These are phyloP conservation scores for Lichtheimia hyalospora DNA, from an alignment of 371 early-diverging fungal genomes.

Conservation along the genomic window DNA sequence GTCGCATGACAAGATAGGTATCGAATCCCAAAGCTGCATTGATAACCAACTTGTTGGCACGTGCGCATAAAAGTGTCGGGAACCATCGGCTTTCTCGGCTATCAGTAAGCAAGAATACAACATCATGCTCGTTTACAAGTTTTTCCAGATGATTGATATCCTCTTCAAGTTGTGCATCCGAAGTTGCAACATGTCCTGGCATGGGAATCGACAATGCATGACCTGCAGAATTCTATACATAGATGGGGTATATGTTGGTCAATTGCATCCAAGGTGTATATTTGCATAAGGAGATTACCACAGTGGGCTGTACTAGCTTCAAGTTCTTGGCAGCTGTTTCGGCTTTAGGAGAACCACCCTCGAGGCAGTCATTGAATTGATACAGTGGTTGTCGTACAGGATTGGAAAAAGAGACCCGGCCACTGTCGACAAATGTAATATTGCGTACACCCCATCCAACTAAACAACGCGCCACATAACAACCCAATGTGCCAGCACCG, in stretches of 20 bases:
- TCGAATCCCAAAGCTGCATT: constrained; percentile 96
- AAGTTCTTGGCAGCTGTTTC: constrained; percentile 80
- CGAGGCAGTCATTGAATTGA: constrained; percentile 81
- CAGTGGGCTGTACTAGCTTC: constrained; percentile 74
- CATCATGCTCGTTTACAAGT: constrained; percentile 80
- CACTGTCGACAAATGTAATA: constrained; percentile 94
- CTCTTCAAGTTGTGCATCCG: constrained; percentile 38
- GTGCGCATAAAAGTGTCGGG: constrained; percentile 83
- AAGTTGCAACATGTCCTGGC: constrained; percentile 84
- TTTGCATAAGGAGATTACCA: constrained; percentile 43
- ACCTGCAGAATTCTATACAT: constrained; percentile 65
- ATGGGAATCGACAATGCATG: constrained; percentile 82
- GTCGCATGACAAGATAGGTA: constrained; percentile 95
- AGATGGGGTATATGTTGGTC: neutral
- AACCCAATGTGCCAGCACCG: constrained; percentile 96
- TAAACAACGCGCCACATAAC: constrained; percentile 84
- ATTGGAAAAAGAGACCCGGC: constrained; percentile 91
- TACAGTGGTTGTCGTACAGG: constrained; percentile 95
- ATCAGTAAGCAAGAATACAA: constrained; percentile 89
- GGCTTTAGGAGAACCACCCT: constrained; percentile 87
- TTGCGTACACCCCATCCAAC: constrained; percentile 92
- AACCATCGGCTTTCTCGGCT: constrained; percentile 95
- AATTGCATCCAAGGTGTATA: neutral
- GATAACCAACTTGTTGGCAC: constrained; percentile 72
- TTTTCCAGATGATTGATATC: constrained; percentile 58